Base-by-base conservation (phyloP, 345 rosid genomes). In the Ceriops tagal region DNA sequence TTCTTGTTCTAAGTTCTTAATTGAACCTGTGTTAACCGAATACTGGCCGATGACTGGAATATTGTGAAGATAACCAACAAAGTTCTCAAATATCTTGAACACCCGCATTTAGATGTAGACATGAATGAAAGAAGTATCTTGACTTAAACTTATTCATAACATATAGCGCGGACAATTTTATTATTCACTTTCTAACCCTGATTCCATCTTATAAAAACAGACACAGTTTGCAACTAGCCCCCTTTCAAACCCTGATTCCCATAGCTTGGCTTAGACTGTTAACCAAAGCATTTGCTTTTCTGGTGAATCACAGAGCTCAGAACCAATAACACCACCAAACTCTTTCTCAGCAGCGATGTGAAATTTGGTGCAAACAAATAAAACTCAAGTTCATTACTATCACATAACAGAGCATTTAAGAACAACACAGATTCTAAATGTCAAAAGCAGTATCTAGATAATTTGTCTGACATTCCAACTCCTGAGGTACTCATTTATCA, bases 11-110 rank as follows among this genome's bases (percentile, higher is more conserved):
- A 35, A 69, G 86, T 67, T 83, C 84, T 64, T 68, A 84, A 57
- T 56, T 1, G 96, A 84, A 66, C 91, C 92, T 11, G 92, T 13
- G 68, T 84, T 10, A 69, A 77, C 47, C 66, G 76, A 13, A 70
- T 79, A 24, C 70, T 73, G 26, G 65, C 69, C 0, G 80, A 84
- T 6, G 81, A 83, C 47, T 64, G n/a, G 57, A 22, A 34, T 22
- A 5, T 20, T 20, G 10, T 53, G 26, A 53, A 53, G 8, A 53
- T 24, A 53, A 10, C 1, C 37, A 7, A 34, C 37, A 34, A 34
- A 34, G 9, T 8, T 7, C 37, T 34, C 37, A 7, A 34, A 34
- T 34, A 34, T 34, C 37, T 34, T 34, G 9, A 8, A 34, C 9
- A 7, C 8, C 9, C 37, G 1, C 37, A 8, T 34, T 34, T 34